A percentile compares a stretch with the other conserved stretches of the same genome.
phyloP scores from a whole-genome alignment of 108 stramenopile species.

The Fragilariopsis cylindrus region DNA sequence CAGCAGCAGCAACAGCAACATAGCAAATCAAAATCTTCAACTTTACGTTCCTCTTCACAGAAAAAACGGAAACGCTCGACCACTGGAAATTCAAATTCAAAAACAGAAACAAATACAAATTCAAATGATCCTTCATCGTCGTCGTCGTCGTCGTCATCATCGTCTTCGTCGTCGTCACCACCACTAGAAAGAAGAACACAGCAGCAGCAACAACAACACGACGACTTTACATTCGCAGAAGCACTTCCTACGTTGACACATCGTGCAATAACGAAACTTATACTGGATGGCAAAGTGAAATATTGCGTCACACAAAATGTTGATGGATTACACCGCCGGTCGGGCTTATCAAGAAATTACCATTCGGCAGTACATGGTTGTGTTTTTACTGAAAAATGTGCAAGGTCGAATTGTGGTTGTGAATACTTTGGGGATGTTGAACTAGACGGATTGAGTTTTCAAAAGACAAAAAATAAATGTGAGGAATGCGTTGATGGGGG shows the following conservation, averaged over 20 bases:
- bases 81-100: neutral
- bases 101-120: neutral
- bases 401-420: constrained; percentile 44
- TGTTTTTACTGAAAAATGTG: constrained; percentile 88
- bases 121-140: neutral
- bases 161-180: no score
- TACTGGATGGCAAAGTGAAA: constrained; percentile 30
- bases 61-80: constrained; percentile 21
- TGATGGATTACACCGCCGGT: constrained; percentile 85
- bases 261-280: constrained; percentile 64
- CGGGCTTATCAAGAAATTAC: constrained; percentile 59
- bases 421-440: constrained; percentile 81
- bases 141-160: no score
- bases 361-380: constrained; percentile 82
- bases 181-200: neutral
- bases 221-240: constrained; percentile 46
- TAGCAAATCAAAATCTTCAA: neutral
- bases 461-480: constrained; percentile 76
- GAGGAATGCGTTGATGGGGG: constrained; percentile 44
- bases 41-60: neutral
- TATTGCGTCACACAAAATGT: constrained; percentile 89
- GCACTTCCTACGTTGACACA: constrained; percentile 81
- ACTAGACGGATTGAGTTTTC: constrained; percentile 78
- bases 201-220: neutral
- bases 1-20: constrained; percentile 32